Conservation (phyloP, 2,329 filamentous ascomycete genomes). For the Sarocladium strictum region DNA sequence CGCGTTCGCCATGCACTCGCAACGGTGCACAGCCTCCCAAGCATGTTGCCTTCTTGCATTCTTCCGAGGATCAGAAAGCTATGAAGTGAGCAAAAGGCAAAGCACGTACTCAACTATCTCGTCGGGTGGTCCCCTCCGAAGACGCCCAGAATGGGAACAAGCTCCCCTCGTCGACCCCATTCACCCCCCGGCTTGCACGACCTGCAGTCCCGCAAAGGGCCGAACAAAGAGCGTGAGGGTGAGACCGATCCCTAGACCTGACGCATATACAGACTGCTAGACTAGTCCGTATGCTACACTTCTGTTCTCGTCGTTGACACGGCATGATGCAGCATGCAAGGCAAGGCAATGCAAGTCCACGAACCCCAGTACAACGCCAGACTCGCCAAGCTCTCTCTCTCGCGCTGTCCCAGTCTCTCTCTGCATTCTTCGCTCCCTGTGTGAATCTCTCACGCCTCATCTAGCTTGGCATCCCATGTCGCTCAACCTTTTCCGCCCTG, state of each 20-base stretch:
- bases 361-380: neutral
- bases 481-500: neutral
- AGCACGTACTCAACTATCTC: neutral
- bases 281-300: too few relatives aligned
- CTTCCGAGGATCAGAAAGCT: neutral
- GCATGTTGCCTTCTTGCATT: neutral
- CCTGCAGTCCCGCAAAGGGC: neutral
- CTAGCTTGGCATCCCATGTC: neutral
- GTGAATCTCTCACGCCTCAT: neutral
- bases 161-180: neutral
- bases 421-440: neutral
- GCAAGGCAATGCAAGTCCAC: neutral
- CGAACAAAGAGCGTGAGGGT: neutral
- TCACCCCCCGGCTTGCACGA: neutral
- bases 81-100: too few relatives aligned
- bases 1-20: neutral
- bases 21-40: neutral
- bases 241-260: neutral
- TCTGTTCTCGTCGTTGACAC: neutral
- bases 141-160: neutral
- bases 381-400: neutral
- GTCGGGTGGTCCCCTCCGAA: neutral
- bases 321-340: constrained; percentile 1
- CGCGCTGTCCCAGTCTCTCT: neutral
- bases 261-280: too few relatives aligned